Base-by-base conservation (phyloP, 2,329 filamentous ascomycete genomes). In the Pseudomassariella vexata region DNA sequence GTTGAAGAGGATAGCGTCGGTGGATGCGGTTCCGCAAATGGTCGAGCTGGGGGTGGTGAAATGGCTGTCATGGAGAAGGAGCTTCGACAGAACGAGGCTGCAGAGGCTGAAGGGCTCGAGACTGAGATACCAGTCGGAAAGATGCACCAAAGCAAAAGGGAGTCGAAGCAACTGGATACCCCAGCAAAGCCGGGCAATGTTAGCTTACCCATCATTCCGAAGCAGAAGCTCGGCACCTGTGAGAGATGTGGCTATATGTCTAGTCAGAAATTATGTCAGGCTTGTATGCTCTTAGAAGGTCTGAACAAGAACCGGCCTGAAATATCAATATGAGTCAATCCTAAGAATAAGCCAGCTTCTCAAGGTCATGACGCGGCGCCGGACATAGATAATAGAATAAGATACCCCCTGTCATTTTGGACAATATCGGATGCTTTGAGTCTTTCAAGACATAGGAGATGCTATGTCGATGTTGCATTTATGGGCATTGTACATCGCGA, bases 161-260 rank as follows among this genome's bases (percentile, higher is more conserved):
- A 30, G 44, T 21, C 45, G 46, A 32, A 42, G 19, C n/a, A n/a
- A n/a, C n/a, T n/a, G 17, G 35, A 27, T 4, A 43, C 41, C 14
- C 36, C 31, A 6, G 23, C 30, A 7, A 32, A 37, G 28, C 28
- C 37, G 16, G 30, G 32, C 11, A 41, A 35, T 10, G 40, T 34
- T 14, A 47, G 41, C 22, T 50, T 55, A 23, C 46, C 45, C 42
- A 53, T 48, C 44, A 54, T 49, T 9, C 61, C 70, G n/a, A 72
- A 76, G 48, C 85, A 90, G 56, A 79, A 80, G 10, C 73, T 95
- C 45, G 86, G 90, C 2, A 81, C 79, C 42, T 98, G 92, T 52
- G 76, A 82, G 50, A 81, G 77, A 32, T 98, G 92, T 48, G 92
- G 92, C 10, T 98, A 96, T 55, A 84, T 98, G 59, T 95, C 92